phyloP scores from a whole-genome alignment of 257 asterid species.

The Lycium ferocissimum region DNA sequence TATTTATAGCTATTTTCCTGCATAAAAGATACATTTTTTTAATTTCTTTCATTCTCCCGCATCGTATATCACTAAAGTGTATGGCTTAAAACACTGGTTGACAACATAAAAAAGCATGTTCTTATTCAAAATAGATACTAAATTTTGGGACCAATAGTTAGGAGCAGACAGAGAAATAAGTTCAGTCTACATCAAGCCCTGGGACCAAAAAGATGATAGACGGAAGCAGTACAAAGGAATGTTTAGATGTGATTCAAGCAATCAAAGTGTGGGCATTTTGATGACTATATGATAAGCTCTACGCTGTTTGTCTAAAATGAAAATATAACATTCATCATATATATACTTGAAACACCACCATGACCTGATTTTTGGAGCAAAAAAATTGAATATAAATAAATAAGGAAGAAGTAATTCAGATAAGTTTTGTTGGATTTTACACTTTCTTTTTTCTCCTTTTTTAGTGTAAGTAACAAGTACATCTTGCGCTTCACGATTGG shows the following conservation, averaged over 20 bases:
- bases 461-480: not conserved
- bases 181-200: not conserved
- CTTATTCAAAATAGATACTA: not conserved
- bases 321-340: not conserved
- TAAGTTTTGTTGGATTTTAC: not conserved
- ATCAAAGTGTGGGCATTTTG: conserved; percentile 13
- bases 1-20: not conserved
- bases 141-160: no score
- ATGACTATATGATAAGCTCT: conserved; percentile 4
- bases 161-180: no score
- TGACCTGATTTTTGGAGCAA: conserved; percentile 5
- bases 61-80: not conserved
- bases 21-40: not conserved
- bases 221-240: not conserved
- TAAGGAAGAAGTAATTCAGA: not conserved
- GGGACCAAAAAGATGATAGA: not conserved
- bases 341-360: conserved; percentile 14
- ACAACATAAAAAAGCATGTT: no score
- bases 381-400: conserved; percentile 1
- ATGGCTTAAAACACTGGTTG: no score
- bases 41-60: not conserved
- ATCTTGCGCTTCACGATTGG: not conserved
- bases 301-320: not conserved
- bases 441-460: conserved; percentile 10
- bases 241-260: conserved; percentile 27